Evolutionary conservation across 495 filamentous ascomycete species (phyloP).

Genomic region (Penicillium lividum): DNA sequence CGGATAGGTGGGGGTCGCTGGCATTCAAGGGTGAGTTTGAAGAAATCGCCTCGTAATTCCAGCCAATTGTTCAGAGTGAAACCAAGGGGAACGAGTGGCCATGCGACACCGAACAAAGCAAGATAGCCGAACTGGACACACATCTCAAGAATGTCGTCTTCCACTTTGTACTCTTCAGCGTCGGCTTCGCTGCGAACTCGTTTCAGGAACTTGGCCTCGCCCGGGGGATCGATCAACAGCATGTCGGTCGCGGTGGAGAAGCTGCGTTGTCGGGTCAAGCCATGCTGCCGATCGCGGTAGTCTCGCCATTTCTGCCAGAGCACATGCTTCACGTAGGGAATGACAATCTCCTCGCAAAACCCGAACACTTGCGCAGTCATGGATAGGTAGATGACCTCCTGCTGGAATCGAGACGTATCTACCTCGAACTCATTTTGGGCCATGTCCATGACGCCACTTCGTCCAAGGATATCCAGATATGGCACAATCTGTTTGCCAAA

Average conservation of each 20-base stretch:
- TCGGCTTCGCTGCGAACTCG: constrained; percentile 80
- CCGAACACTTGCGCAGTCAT: constrained; percentile 90
- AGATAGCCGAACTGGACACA: constrained; percentile 67
- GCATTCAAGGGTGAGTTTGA: constrained; percentile 88
- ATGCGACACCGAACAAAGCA: constrained; percentile 85
- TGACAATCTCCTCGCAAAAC: constrained; percentile 79
- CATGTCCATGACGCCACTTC: constrained; percentile 25
- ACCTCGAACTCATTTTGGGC: constrained; percentile 60
- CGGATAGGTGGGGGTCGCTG: constrained; percentile 86
- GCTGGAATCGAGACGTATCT: constrained; percentile 76
- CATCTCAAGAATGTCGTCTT: constrained; percentile 49
- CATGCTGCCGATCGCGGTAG: constrained; percentile 27
- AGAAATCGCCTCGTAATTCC: constrained; percentile 85
- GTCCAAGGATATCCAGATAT: constrained; percentile 74
- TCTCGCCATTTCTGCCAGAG: constrained; percentile 41
- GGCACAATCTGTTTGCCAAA: constrained; percentile 84
- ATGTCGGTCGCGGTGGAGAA: constrained; percentile 32
- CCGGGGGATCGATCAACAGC: constrained; percentile 54
- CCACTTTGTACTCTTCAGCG: constrained; percentile 79
- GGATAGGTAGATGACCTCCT: constrained; percentile 93
- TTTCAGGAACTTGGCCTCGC: constrained; percentile 73
- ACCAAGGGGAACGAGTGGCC: constrained; percentile 83
- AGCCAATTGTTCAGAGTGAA: constrained; percentile 96
- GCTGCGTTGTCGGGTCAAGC: constrained; percentile 20
- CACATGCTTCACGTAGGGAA: constrained; percentile 78